Conservation (phyloP, 352 stramenopile genomes). For the Globisporangium radiosum region DNA sequence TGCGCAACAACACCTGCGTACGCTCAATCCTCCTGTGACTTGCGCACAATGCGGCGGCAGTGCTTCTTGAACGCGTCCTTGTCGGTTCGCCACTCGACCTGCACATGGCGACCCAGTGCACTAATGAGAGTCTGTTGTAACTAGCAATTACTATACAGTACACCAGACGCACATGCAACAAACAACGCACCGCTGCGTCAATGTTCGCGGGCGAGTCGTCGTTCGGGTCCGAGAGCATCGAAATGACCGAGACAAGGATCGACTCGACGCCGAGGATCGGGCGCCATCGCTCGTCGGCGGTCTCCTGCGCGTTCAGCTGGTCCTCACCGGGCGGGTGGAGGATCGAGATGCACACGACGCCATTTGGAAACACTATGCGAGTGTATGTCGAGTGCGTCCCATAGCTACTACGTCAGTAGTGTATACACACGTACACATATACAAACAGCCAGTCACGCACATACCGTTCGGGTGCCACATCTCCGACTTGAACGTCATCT, state of each 20-base stretch:
- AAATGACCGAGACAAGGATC: slow-evolving; percentile 96
- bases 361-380: slow-evolving; percentile 93
- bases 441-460: slow-evolving; percentile 4
- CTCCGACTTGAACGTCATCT: slow-evolving; percentile 98
- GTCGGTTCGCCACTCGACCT: slow-evolving; percentile 90
- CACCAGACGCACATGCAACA: background rate
- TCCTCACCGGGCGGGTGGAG: slow-evolving; percentile 98
- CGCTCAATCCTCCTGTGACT: slow-evolving; percentile 83
- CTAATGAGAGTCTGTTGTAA: too few species aligned
- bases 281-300: slow-evolving; percentile 96
- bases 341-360: slow-evolving; percentile 99
- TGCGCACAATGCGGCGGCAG: slow-evolving; percentile 86
- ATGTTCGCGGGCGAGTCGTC: slow-evolving; percentile 99
- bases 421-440: background rate
- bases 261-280: slow-evolving; percentile 96
- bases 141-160: background rate
- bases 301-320: slow-evolving; percentile 97
- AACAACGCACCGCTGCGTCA: slow-evolving; percentile 92
- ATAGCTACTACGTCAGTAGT: too few species aligned
- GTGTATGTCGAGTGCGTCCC: background rate
- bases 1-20: too few species aligned
- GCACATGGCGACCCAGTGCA: background rate
- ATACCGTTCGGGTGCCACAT: slow-evolving; percentile 99
- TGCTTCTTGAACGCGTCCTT: slow-evolving; percentile 92
- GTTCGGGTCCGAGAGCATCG: slow-evolving; percentile 99